These are phyloP conservation scores for Fraxinus dipetala DNA, from an alignment of 305 asterid species.

Conservation along the genomic window DNA sequence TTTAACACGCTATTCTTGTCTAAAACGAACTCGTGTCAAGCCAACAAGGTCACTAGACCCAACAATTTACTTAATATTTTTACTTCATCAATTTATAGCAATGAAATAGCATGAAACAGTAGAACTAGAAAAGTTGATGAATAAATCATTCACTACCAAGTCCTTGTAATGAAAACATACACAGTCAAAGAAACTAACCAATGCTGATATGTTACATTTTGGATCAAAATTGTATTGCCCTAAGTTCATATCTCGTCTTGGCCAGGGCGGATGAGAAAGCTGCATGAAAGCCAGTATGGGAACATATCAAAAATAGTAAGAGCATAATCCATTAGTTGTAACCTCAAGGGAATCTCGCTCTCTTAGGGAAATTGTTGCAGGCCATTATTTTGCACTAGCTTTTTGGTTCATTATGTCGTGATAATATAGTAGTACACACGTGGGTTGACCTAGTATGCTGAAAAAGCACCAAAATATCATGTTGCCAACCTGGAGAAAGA, in stretches of 20 bases:
- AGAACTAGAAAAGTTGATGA: no score
- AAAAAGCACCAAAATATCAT: slow-evolving; percentile 91
- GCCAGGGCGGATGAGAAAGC: not conserved
- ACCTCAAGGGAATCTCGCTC: not conserved
- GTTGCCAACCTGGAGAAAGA: slow-evolving; percentile 75
- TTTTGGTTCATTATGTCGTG: slow-evolving; percentile 89
- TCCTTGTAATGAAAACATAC: no score
- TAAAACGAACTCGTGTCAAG: no score
- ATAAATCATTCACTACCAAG: no score
- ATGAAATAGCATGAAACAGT: no score
- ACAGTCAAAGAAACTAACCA: no score
- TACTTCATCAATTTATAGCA: no score
- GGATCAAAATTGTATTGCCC: not conserved
- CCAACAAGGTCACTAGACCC: no score
- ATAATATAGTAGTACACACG: slow-evolving; percentile 80
- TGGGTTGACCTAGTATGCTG: slow-evolving; percentile 90
- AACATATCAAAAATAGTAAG: not conserved
- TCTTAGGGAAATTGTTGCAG: not conserved
- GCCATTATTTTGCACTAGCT: slow-evolving; percentile 34
- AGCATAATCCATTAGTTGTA: not conserved
- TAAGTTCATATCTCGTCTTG: not conserved
- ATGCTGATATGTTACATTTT: not conserved
- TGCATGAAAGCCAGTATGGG: not conserved
- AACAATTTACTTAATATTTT: no score
- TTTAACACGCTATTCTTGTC: no score